These are phyloP conservation scores for Lipomyces chichibuensis DNA, from an alignment of 805 yeast genomes.

Conservation along the genomic window DNA sequence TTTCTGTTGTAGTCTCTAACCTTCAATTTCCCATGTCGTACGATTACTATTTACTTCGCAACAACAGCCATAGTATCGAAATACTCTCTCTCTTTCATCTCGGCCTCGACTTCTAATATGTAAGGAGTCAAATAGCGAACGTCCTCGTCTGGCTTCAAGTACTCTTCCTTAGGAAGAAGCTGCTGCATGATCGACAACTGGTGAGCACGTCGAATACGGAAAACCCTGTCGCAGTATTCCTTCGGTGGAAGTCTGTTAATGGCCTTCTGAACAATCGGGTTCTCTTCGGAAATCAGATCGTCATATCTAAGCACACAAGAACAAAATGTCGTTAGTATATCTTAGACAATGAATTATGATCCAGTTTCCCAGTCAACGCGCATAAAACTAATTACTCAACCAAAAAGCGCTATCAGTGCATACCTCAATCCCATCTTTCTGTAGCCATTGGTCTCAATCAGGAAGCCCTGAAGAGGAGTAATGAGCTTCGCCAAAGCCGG, in stretches of 20 bases:
- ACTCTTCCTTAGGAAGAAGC: slow-evolving; percentile 78
- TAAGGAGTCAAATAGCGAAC: slow-evolving; percentile 82
- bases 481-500: slow-evolving; percentile 76
- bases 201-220: slow-evolving; percentile 88
- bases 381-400: no score
- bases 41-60: slow-evolving; percentile 14
- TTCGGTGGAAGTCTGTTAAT: slow-evolving; percentile 81
- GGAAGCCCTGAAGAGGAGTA: slow-evolving; percentile 78
- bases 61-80: slow-evolving; percentile 71
- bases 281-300: slow-evolving; percentile 87
- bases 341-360: not conserved
- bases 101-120: slow-evolving; percentile 92
- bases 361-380: not conserved
- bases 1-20: not conserved
- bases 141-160: slow-evolving; percentile 78
- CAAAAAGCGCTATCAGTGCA: slow-evolving; percentile 7
- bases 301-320: slow-evolving; percentile 56
- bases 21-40: not conserved
- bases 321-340: not conserved
- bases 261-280: slow-evolving; percentile 82
- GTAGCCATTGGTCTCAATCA: slow-evolving; percentile 81
- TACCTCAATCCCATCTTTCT: slow-evolving; percentile 83
- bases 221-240: slow-evolving; percentile 87
- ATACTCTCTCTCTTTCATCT: slow-evolving; percentile 81
- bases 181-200: slow-evolving; percentile 85